Conservation (phyloP, 2,329 filamentous ascomycete genomes). For the Fusarium continuum region DNA sequence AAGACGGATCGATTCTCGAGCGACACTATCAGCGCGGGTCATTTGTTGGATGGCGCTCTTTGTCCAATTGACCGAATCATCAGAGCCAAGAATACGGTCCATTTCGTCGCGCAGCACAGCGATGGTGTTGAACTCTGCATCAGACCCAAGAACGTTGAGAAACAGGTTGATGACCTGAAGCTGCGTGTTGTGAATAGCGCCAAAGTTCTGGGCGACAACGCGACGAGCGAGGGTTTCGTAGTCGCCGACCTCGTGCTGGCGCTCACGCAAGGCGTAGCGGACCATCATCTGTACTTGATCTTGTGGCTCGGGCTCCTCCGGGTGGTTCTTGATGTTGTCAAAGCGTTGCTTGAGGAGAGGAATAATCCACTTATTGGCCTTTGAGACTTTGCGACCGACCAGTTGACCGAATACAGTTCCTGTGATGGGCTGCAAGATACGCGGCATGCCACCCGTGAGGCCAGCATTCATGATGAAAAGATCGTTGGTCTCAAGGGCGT, state of each 20-base stretch:
- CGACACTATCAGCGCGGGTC: slow-evolving; percentile 52
- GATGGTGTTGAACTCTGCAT: slow-evolving; percentile 51
- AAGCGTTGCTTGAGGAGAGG: slow-evolving; percentile 37
- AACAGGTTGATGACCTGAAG: slow-evolving; percentile 53
- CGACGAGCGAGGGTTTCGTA: slow-evolving; percentile 46
- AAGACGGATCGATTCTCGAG: slow-evolving; percentile 55
- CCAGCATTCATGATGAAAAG: slow-evolving; percentile 48
- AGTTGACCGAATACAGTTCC: slow-evolving; percentile 42
- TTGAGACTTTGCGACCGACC: slow-evolving; percentile 35
- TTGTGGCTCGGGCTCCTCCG: slow-evolving; percentile 40
- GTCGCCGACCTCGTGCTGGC: slow-evolving; percentile 49
- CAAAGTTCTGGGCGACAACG: slow-evolving; percentile 49
- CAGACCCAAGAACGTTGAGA: slow-evolving; percentile 49
- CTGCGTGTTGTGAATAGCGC: slow-evolving; percentile 52
- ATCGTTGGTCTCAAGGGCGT: slow-evolving; percentile 44
- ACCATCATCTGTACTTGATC: slow-evolving; percentile 56
- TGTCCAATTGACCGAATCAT: slow-evolving; percentile 48
- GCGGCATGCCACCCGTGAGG: slow-evolving; percentile 44
- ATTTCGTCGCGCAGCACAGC: slow-evolving; percentile 51
- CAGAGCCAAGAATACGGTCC: slow-evolving; percentile 41
- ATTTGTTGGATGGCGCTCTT: slow-evolving; percentile 51
- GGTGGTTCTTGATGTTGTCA: slow-evolving; percentile 4
- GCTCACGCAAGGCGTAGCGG: slow-evolving; percentile 50
- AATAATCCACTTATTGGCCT: slow-evolving; percentile 42
- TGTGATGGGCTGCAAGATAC: slow-evolving; percentile 45